Conservation (phyloP, 768 basidiomycete species). For the Rhodotorula sphaerocarpa region DNA sequence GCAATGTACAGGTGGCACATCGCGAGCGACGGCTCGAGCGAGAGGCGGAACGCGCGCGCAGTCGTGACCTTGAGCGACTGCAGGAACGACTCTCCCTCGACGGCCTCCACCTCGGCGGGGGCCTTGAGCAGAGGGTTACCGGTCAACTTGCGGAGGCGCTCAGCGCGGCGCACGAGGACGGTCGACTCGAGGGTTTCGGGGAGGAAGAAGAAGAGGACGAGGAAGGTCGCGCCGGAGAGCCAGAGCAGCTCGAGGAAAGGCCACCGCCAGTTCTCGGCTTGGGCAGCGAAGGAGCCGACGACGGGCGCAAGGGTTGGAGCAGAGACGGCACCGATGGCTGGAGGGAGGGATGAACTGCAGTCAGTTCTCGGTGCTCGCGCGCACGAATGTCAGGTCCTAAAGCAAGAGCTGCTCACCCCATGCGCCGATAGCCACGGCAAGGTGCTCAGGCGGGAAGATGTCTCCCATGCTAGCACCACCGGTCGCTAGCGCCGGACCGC, state of each 20-base stretch:
- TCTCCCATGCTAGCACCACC: constrained; percentile 40
- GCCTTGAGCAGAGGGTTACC: constrained; percentile 42
- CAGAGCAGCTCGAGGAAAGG: constrained; percentile 42
- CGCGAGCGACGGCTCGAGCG: constrained; percentile 41
- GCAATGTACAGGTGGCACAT: constrained; percentile 42
- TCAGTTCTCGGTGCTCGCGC: background rate
- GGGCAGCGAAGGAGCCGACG: constrained; percentile 41
- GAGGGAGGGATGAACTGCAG: background rate
- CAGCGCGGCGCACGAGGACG: constrained; percentile 44
- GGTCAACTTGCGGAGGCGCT: constrained; percentile 44
- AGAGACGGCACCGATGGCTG: constrained; percentile 35
- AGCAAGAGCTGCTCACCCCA: background rate
- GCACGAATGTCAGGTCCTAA: background rate
- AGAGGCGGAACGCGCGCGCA: constrained; percentile 38
- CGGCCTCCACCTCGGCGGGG: constrained; percentile 39
- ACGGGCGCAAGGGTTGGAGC: constrained; percentile 38
- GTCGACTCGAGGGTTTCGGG: constrained; percentile 44
- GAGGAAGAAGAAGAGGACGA: constrained; percentile 41
- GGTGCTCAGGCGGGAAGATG: background rate
- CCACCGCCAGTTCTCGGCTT: constrained; percentile 44
- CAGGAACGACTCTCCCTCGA: constrained; percentile 2
- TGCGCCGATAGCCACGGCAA: constrained; percentile 1
- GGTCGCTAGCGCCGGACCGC: constrained; percentile 44
- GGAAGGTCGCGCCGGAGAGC: constrained; percentile 39
- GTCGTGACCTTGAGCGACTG: constrained; percentile 27